A percentile compares a stretch with the other conserved stretches of the same genome.
These are phyloP conservation scores for Papiliotrema fonsecae DNA, from an alignment of 1,284 basidiomycete species.

Conservation along the genomic window DNA sequence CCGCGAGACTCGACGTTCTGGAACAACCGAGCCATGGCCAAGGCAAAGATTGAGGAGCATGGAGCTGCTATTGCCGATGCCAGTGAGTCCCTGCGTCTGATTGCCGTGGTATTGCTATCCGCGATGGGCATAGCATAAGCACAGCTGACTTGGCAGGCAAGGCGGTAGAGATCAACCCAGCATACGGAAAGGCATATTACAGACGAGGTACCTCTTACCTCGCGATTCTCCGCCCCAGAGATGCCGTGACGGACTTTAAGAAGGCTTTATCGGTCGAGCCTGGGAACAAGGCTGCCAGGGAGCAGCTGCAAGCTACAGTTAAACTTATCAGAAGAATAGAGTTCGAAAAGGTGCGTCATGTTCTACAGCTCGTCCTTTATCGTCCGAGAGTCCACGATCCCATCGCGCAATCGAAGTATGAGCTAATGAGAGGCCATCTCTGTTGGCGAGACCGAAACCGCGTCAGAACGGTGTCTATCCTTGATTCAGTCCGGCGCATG, in stretches of 20 bases:
- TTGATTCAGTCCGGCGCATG: slow-evolving; percentile 71
- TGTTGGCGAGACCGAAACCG: slow-evolving; percentile 74
- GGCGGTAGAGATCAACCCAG: slow-evolving; percentile 80
- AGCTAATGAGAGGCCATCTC: slow-evolving; percentile 66
- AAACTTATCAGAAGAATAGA: slow-evolving; percentile 74
- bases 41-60: slow-evolving; percentile 52
- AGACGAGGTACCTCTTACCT: slow-evolving; percentile 89
- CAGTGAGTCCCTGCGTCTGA: slow-evolving; percentile 25
- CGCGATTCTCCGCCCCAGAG: slow-evolving; percentile 77
- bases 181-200: slow-evolving; percentile 32
- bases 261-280: slow-evolving; percentile 84
- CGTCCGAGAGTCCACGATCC: not conserved
- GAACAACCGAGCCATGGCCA: slow-evolving; percentile 50
- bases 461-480: slow-evolving; percentile 65
- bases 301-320: slow-evolving; percentile 79
- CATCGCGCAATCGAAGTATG: not conserved
- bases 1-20: slow-evolving; percentile 52
- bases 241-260: slow-evolving; percentile 80
- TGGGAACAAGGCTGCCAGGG: slow-evolving; percentile 70
- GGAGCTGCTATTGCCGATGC: slow-evolving; percentile 48
- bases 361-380: not conserved
- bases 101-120: not conserved
- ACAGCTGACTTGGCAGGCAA: slow-evolving; percentile 54
- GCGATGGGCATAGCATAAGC: not conserved
- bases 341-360: slow-evolving; percentile 69